phyloP scores from a whole-genome alignment of 768 basidiomycete species.

The Pleurotus platypus region DNA sequence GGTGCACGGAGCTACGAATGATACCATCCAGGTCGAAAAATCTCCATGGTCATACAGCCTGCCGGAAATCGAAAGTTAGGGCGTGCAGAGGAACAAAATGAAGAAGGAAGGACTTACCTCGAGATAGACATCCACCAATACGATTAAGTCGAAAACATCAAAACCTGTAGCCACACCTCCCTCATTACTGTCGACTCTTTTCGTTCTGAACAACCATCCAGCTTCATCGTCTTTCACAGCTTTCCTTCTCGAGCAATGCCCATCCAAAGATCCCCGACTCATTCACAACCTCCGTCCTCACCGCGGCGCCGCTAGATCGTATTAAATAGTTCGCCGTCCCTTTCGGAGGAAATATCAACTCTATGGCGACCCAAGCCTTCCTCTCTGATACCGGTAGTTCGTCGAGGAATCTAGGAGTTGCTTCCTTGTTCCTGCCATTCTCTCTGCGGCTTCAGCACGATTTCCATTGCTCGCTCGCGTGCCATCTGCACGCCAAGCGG shows the following conservation, averaged over 20 bases:
- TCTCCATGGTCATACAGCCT: no score
- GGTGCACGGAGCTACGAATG: not conserved
- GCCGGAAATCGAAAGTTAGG: not conserved
- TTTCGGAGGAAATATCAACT: constrained; percentile 77
- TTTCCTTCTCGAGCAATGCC: constrained; percentile 56
- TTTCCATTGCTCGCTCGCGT: constrained; percentile 39
- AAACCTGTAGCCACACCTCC: constrained; percentile 87
- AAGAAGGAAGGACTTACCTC: not conserved
- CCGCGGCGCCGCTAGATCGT: constrained; percentile 56
- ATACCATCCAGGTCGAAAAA: not conserved
- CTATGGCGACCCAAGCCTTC: constrained; percentile 95
- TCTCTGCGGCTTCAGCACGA: constrained; percentile 95
- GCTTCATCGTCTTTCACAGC: constrained; percentile 52
- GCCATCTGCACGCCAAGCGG: constrained; percentile 47
- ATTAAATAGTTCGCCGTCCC: constrained; percentile 72
- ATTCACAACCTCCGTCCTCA: constrained; percentile 70
- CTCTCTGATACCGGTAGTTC: constrained; percentile 55
- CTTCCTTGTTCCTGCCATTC: constrained; percentile 88
- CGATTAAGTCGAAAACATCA: constrained; percentile 70
- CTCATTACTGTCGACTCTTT: constrained; percentile 87
- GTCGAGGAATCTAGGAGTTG: constrained; percentile 77
- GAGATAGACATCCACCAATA: constrained; percentile 21
- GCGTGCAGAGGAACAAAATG: not conserved
- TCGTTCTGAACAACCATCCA: constrained; percentile 87
- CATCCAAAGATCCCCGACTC: constrained; percentile 94